These are phyloP conservation scores for Terfezia claveryi DNA, from an alignment of 495 filamentous ascomycete genomes.

Conservation along the genomic window DNA sequence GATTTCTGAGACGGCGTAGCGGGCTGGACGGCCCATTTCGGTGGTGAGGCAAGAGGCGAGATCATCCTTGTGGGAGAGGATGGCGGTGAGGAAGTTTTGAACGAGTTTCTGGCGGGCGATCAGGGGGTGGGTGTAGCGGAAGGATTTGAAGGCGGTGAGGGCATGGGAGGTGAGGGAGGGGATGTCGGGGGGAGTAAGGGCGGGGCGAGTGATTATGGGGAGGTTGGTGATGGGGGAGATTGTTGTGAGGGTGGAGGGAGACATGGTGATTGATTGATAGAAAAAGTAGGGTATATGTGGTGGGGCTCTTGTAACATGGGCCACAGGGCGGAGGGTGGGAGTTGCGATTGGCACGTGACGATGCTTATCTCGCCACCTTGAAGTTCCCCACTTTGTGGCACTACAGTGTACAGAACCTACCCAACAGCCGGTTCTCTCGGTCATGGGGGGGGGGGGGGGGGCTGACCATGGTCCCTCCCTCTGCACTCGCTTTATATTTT, in stretches of 20 bases:
- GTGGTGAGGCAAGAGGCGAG: slow-evolving; percentile 67
- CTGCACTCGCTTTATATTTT: no score
- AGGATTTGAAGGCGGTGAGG: slow-evolving; percentile 47
- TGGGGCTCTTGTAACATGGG: neutral
- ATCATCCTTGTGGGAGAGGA: slow-evolving; percentile 49
- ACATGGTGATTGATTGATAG: no score
- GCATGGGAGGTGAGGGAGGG: slow-evolving; percentile 40
- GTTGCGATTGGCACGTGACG: no score
- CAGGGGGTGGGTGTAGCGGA: slow-evolving; percentile 37
- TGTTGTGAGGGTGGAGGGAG: slow-evolving; percentile 51
- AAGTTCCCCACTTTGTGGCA: no score
- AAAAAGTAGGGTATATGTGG: neutral
- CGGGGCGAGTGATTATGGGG: slow-evolving; percentile 50
- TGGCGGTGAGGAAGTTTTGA: slow-evolving; percentile 44
- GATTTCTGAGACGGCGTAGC: slow-evolving; percentile 62
- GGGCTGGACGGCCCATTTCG: slow-evolving; percentile 85
- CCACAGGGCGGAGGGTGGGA: no score
- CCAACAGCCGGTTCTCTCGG: no score
- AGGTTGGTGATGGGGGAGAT: slow-evolving; percentile 74
- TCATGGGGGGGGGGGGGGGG: no score
- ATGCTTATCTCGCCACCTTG: no score
- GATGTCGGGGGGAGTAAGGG: slow-evolving; percentile 43
- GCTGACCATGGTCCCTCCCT: no score
- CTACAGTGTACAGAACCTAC: no score
- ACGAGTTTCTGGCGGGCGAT: slow-evolving; percentile 52